Percentiles rank a stretch among this genome's conserved stretches.
Evolutionary conservation across 352 stramenopile species (phyloP).

Genomic region (Pythium brachiatum): DNA sequence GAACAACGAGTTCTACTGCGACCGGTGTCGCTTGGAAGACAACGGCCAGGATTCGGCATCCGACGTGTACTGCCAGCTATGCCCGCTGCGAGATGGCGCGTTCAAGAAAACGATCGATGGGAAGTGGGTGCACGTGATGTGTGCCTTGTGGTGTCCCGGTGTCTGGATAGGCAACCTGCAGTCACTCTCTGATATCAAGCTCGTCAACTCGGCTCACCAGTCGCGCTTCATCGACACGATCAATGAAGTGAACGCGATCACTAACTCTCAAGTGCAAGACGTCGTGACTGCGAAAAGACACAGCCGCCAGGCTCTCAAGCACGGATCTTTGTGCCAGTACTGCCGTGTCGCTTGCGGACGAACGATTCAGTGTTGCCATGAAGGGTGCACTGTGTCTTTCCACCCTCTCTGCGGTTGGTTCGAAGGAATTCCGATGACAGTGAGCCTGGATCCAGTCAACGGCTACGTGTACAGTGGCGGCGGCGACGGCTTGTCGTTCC

Average conservation of each 20-base stretch:
- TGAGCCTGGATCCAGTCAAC: conserved; percentile 35
- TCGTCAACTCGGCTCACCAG: conserved; percentile 42
- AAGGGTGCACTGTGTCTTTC: conserved; percentile 58
- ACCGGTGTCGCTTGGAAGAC: conserved; percentile 65
- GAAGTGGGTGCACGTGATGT: conserved; percentile 89
- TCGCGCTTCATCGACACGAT: conserved; percentile 57
- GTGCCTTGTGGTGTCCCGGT: conserved; percentile 86
- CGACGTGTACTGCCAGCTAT: conserved; percentile 83
- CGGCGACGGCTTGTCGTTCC: conserved; percentile 67
- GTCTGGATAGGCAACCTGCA: conserved; percentile 84
- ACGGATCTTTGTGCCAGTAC: conserved; percentile 57
- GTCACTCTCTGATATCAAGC: conserved; percentile 70
- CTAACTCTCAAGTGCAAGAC: conserved; percentile 23
- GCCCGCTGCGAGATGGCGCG: conserved; percentile 76
- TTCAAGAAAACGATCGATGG: conserved; percentile 85
- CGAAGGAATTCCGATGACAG: conserved; percentile 72
- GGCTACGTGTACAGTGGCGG: conserved; percentile 72
- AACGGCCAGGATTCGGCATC: conserved; percentile 48
- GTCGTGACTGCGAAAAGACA: not conserved
- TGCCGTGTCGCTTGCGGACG: conserved; percentile 76
- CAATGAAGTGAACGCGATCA: conserved; percentile 45
- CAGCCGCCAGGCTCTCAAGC: conserved; percentile 9
- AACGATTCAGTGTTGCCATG: conserved; percentile 63
- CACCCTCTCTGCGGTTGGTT: conserved; percentile 88
- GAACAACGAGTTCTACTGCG: conserved; percentile 87